Evolutionary conservation across 78 protist species (phyloP).

Genomic region (Isochrysis galbana): DNA sequence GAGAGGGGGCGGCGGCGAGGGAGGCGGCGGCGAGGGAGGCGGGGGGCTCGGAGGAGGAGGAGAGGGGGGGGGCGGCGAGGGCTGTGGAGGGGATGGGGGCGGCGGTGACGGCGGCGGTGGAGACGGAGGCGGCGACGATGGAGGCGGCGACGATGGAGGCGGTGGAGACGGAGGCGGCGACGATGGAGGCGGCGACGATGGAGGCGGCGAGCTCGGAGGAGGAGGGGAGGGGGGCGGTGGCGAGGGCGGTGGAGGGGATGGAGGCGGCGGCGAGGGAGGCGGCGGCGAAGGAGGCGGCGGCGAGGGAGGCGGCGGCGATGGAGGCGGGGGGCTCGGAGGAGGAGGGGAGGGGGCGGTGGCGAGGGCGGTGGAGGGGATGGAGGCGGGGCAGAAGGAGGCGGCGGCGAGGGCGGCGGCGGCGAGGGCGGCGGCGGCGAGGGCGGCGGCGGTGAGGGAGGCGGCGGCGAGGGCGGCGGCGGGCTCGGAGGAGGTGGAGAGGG

Average conservation of each 20-base stretch:
- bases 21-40: not conserved
- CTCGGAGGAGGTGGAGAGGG: not conserved
- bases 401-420: not conserved
- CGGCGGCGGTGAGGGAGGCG: too few relatives aligned
- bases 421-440: not conserved
- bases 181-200: not conserved
- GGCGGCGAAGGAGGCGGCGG: not conserved
- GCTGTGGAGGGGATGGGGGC: not conserved
- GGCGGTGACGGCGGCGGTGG: too few relatives aligned
- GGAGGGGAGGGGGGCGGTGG: not conserved
- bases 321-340: too few relatives aligned
- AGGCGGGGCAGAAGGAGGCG: too few relatives aligned
- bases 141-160: too few relatives aligned
- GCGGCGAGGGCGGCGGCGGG: not conserved
- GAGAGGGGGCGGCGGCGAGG: not conserved
- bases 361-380: too few relatives aligned
- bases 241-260: not conserved
- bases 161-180: too few relatives aligned
- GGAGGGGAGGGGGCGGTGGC: too few relatives aligned
- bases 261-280: not conserved
- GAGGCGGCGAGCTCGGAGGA: too few relatives aligned
- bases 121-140: too few relatives aligned
- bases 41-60: not conserved
- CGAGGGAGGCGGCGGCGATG: too few relatives aligned
- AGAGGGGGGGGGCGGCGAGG: too few relatives aligned